A percentile compares a stretch with the other conserved stretches of the same genome.
phyloP scores from a whole-genome alignment of 768 basidiomycete species.

The Exsudoporus frostii region DNA sequence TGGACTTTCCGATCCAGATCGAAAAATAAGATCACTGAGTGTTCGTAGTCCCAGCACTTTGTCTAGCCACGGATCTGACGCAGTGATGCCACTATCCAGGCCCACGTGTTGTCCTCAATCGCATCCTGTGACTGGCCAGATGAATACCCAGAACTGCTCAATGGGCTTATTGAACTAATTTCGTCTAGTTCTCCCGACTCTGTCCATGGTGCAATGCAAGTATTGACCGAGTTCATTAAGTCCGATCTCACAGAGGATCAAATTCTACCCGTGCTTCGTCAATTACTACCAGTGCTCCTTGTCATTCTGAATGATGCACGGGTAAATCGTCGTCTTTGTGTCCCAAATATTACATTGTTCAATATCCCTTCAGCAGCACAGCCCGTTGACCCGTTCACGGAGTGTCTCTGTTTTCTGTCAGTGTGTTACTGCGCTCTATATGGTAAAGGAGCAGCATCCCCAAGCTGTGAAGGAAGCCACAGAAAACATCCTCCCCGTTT shows the following conservation, averaged over 20 bases:
- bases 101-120: slow-evolving; percentile 82
- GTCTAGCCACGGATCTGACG: slow-evolving; percentile 12
- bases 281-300: slow-evolving; percentile 84
- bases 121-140: slow-evolving; percentile 96
- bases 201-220: slow-evolving; percentile 95
- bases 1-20: slow-evolving; percentile 78
- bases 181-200: slow-evolving; percentile 68
- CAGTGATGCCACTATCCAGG: slow-evolving; percentile 55
- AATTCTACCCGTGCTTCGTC: slow-evolving; percentile 84
- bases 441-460: slow-evolving; percentile 93
- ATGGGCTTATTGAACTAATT: slow-evolving; percentile 69
- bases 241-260: slow-evolving; percentile 93
- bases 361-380: slow-evolving; percentile 50
- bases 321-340: slow-evolving; percentile 39
- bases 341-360: neutral
- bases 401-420: slow-evolving; percentile 88
- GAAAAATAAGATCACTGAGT: slow-evolving; percentile 83
- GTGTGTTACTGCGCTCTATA: slow-evolving; percentile 85
- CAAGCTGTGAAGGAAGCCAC: slow-evolving; percentile 81
- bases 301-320: slow-evolving; percentile 73
- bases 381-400: slow-evolving; percentile 77
- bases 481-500: slow-evolving; percentile 76
- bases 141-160: slow-evolving; percentile 88
- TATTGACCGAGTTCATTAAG: slow-evolving; percentile 92
- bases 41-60: slow-evolving; percentile 45